Evolutionary conservation across 2,329 filamentous ascomycete species (phyloP).

Genomic region (Diaporthe sp.): DNA sequence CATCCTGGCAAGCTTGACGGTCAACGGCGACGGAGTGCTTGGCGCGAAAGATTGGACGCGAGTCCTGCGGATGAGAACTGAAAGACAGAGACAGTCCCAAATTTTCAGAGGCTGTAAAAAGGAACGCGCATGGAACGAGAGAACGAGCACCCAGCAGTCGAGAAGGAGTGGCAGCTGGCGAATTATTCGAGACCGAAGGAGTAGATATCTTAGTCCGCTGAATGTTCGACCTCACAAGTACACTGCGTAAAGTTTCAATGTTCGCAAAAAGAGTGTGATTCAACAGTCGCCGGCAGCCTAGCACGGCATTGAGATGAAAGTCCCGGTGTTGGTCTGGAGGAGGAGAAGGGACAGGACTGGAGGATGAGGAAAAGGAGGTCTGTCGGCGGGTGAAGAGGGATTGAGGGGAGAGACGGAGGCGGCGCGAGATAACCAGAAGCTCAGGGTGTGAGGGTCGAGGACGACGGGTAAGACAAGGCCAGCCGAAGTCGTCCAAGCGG

Average conservation of each 20-base stretch:
- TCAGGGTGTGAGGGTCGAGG: slow-evolving; percentile 27
- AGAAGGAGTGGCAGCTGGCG: slow-evolving; percentile 16
- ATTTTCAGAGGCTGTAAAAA: not conserved
- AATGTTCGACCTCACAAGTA: not conserved
- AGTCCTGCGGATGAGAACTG: not conserved
- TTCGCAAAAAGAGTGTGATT: slow-evolving; percentile 27
- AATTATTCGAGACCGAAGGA: not conserved
- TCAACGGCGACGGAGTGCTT: not conserved
- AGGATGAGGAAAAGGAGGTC: not conserved
- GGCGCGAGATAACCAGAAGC: slow-evolving; percentile 31
- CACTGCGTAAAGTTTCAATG: not conserved
- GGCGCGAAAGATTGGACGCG: not conserved
- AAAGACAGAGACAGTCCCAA: not conserved
- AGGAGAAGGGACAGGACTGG: not conserved
- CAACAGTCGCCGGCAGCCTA: slow-evolving; percentile 14
- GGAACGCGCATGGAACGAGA: slow-evolving; percentile 8
- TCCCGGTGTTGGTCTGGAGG: not conserved
- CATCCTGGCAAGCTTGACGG: slow-evolving; percentile 24
- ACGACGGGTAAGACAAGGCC: slow-evolving; percentile 41
- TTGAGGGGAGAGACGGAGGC: slow-evolving; percentile 26
- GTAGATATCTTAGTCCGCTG: slow-evolving; percentile 10
- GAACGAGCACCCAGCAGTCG: not conserved
- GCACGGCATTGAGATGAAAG: slow-evolving; percentile 8
- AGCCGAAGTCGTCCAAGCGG: slow-evolving; percentile 39
- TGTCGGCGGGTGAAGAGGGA: slow-evolving; percentile 28